Evolutionary conservation across 2,329 filamentous ascomycete genomes (phyloP).

Genomic region (Zymoseptoria pseudotritici): DNA sequence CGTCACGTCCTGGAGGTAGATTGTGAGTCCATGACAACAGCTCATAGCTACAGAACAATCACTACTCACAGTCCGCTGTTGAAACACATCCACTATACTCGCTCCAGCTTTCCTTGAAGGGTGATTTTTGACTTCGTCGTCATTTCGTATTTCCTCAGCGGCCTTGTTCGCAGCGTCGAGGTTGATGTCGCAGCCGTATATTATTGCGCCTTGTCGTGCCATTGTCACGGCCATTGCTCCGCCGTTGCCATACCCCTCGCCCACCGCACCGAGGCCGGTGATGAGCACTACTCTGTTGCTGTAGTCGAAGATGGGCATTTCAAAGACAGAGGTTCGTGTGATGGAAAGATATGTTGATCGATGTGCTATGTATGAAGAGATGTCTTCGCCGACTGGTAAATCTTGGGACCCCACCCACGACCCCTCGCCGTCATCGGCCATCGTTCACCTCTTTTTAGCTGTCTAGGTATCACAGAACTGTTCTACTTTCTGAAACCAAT

Average conservation of each 20-base stretch:
- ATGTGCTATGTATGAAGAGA: neutral
- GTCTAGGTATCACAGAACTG: too few relatives aligned
- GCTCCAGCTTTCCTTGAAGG: constrained; percentile 8
- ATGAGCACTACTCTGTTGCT: constrained; percentile 40
- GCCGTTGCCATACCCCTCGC: constrained; percentile 46
- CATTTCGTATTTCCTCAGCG: constrained; percentile 17
- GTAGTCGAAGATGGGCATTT: constrained; percentile 32
- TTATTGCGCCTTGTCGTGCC: constrained; percentile 41
- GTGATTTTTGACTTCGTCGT: constrained; percentile 16
- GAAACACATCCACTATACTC: constrained; percentile 16
- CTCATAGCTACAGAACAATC: neutral
- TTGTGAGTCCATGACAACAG: neutral
- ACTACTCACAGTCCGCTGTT: constrained; percentile 16
- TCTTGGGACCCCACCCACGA: neutral
- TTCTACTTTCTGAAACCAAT: too few relatives aligned
- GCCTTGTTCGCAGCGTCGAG: constrained; percentile 20
- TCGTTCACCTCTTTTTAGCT: neutral
- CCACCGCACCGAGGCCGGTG: constrained; percentile 40
- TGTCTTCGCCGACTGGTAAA: neutral
- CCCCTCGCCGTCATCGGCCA: neutral
- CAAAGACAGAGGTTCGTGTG: neutral
- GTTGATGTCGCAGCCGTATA: constrained; percentile 47
- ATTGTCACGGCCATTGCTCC: constrained; percentile 33
- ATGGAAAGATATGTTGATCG: too few relatives aligned
- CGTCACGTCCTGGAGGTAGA: constrained; percentile 41